phyloP scores from a whole-genome alignment of 2,329 filamentous ascomycete genomes.

The Monilinia polystroma region DNA sequence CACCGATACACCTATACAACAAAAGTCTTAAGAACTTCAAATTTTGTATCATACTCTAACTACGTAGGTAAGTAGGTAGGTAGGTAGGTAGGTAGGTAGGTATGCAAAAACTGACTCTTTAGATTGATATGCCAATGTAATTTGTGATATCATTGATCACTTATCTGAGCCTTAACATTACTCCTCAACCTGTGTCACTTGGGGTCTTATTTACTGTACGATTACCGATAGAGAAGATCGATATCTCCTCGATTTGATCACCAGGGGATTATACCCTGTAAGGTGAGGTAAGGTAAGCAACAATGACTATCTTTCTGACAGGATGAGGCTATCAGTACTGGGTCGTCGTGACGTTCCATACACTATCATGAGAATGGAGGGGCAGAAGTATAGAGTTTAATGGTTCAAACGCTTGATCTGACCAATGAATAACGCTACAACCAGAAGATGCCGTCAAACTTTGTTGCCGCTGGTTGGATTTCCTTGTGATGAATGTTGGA shows the following conservation, averaged over 20 bases:
- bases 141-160: neutral
- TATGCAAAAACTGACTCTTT: neutral
- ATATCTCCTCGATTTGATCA: neutral
- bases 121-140: neutral
- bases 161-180: neutral
- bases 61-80: neutral
- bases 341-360: constrained; percentile 22
- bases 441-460: constrained; percentile 1
- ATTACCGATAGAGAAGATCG: neutral
- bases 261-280: neutral
- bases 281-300: constrained; percentile 12
- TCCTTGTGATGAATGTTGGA: neutral
- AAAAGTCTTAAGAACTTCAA: neutral
- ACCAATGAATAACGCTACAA: constrained; percentile 18
- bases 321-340: neutral
- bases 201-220: neutral
- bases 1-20: too few species aligned
- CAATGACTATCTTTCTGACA: neutral
- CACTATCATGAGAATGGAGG: constrained; percentile 16
- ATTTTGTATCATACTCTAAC: neutral
- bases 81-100: too few species aligned
- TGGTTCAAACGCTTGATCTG: neutral
- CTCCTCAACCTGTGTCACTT: neutral
- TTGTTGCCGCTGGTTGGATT: constrained; percentile 9
- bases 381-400: neutral